Evolutionary conservation across 495 filamentous ascomycete genomes (phyloP), one percentile per base, ranked within the genome.

Genomic region (Aspergillus heteromorphus): DNA sequence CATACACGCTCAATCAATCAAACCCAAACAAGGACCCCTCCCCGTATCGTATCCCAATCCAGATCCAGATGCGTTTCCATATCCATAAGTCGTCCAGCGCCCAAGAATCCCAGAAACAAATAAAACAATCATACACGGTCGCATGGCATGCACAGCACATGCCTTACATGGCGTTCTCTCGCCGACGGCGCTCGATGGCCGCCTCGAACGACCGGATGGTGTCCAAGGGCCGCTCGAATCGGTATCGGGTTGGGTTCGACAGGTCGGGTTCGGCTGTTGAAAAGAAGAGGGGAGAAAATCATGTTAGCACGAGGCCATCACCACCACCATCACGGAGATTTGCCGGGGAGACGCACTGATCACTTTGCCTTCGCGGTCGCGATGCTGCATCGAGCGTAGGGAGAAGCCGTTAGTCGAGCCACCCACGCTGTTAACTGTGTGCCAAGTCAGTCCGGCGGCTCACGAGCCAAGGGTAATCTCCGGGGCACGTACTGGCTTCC

Each of bases 161-260:
- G n/a, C n/a, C n/a, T 20, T 27, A 47, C 43, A 47, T 27, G 18
- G 34, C 19, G 42, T 69, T 62, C 30, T 66, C 59, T 42, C 66
- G 65, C 19, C 63, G 66, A 40, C 65, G 64, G 2, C 62, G 77
- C 58, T 96, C 88, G 68, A 97, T 96, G 11, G 90, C 91, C 20
- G 87, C 89, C 64, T 98, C 88, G 61, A 97, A 97, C 8, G 83
- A 84, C 53, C 89, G 83, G 57, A 98, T 96, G 0, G 92, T 98
- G 58, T 97, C 92, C 11, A 98, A 71, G 11, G 92, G 92, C 18
- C 92, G 83, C 73, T 98, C 92, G 75, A 90, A 81, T 54, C 92
- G 84, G 54, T 77, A 84, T 51, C 92, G 83, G 10, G 92, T 97
- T 4, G 92, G 92, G 42, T 75, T 75, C 13, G 69, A 73, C 8